Evolutionary conservation across 2,329 filamentous ascomycete genomes (phyloP), one percentile per base, ranked within the genome.

Genomic region (Aspergillus persii): DNA sequence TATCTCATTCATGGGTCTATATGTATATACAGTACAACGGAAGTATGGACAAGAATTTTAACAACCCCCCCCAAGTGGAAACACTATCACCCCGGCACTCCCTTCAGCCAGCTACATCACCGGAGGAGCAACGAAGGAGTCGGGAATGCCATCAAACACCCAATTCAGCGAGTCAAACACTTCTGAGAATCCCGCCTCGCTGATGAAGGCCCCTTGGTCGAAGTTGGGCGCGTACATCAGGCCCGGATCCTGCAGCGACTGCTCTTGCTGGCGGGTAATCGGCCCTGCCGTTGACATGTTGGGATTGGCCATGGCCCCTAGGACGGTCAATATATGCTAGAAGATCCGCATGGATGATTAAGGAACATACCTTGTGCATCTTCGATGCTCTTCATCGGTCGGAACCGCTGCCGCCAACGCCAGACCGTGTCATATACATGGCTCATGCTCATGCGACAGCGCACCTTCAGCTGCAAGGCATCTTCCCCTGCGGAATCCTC

Each of bases 111-210:
- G 50, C 26, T 67, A 76, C 51, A 76, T 66, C 52, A 74, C 65
- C 15, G 71, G 70, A 8, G 74, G 72, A n/a, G 71, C 73, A 46
- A 71, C 71, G 58, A 76, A 74, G 9, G 71, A 90, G 72, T 92
- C 89, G 57, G 94, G 81, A 44, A 93, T 83, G 15, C 90, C 90
- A 71, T 96, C 92, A 66, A 96, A 81, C 80, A 96, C 92, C 92
- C 93, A 96, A 72, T 93, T 91, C 65, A 96, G 84, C 0, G 92
- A 91, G 75, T 96, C 92, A 71, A 96, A 96, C 62, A 95, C 91
- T 59, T 89, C 84, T 47, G 83, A 84, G 61, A 90, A 89, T 65
- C 83, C 82, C 59, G 78, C 69, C 54, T 76, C 74, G 31, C 69
- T 72, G 60, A 76, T 74, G 39, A 76, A 76, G 2, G 70, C 70